Percentiles rank a stretch among this genome's conserved stretches.
Evolutionary conservation across 768 basidiomycete genomes (phyloP).

Genomic region (Agaricus blazei): DNA sequence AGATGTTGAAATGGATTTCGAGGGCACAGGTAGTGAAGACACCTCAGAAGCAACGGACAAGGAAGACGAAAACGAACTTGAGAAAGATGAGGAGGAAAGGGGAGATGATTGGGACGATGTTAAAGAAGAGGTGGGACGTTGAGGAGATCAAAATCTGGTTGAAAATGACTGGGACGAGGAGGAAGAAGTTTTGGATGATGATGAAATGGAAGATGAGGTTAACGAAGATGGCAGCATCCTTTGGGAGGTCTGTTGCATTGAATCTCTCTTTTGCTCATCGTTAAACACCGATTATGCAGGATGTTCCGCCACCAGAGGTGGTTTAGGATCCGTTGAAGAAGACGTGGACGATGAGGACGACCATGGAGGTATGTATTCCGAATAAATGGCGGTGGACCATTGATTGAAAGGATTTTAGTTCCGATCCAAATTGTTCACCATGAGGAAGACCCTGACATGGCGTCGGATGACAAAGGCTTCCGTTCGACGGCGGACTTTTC

Average conservation of each 20-base stretch:
- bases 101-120: conserved; percentile 49
- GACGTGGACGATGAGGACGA: conserved; percentile 60
- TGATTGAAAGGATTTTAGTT: conserved; percentile 15
- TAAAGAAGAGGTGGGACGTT: conserved; percentile 61
- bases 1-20: conserved; percentile 86
- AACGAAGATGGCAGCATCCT: conserved; percentile 24
- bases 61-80: conserved; percentile 61
- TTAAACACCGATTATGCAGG: conserved; percentile 25
- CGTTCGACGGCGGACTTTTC: conserved; percentile 30
- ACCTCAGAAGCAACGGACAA: conserved; percentile 73
- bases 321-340: conserved; percentile 40
- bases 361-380: conserved; percentile 39
- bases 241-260: conserved; percentile 27
- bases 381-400: conserved; percentile 4
- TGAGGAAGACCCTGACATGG: conserved; percentile 56
- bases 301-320: conserved; percentile 45
- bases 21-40: conserved; percentile 77
- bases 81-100: conserved; percentile 35
- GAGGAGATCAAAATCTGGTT: conserved; percentile 60
- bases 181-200: conserved; percentile 49
- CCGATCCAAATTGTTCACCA: conserved; percentile 58
- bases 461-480: conserved; percentile 65
- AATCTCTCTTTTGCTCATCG: neutral
- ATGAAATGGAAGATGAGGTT: conserved; percentile 38
- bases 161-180: conserved; percentile 45